Evolutionary conservation across 2,329 filamentous ascomycete genomes (phyloP).

Genomic region (Arthrobotrys conoides): DNA sequence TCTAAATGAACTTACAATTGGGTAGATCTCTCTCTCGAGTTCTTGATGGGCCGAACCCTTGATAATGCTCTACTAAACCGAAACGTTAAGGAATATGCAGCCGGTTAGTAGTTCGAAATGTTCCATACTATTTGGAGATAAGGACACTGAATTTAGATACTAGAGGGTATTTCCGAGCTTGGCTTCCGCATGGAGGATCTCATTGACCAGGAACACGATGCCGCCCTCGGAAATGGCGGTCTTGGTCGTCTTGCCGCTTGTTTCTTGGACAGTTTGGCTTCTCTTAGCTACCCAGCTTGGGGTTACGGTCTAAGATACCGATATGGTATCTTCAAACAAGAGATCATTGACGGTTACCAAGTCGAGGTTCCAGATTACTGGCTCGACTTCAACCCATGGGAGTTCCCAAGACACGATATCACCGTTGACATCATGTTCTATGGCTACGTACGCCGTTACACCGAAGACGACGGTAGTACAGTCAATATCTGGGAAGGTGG

Average conservation of each 20-base stretch:
- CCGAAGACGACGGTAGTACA: slow-evolving; percentile 82
- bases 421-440: slow-evolving; percentile 98
- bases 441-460: slow-evolving; percentile 81
- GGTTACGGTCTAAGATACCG: slow-evolving; percentile 95
- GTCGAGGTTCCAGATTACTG: slow-evolving; percentile 99
- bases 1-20: not conserved
- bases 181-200: slow-evolving; percentile 98
- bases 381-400: slow-evolving; percentile 99
- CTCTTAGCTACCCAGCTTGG: slow-evolving; percentile 96
- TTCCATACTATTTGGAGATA: not conserved
- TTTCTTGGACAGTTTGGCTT: slow-evolving; percentile 95
- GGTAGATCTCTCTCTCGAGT: slow-evolving; percentile 89
- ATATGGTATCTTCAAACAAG: slow-evolving; percentile 99
- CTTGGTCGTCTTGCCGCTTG: slow-evolving; percentile 94
- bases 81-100: slow-evolving; percentile 85
- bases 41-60: slow-evolving; percentile 94
- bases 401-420: slow-evolving; percentile 95
- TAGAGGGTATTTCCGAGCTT: slow-evolving; percentile 87
- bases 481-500: slow-evolving; percentile 88
- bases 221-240: slow-evolving; percentile 94
- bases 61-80: slow-evolving; percentile 99
- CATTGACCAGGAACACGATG: slow-evolving; percentile 94
- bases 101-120: slow-evolving; percentile 71
- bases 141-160: slow-evolving; percentile 11
- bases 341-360: slow-evolving; percentile 97